Percentiles rank a stretch among this genome's conserved stretches.
phyloP scores from a whole-genome alignment of 192 early-diverging fungal species.

The Funneliformis mosseae region DNA sequence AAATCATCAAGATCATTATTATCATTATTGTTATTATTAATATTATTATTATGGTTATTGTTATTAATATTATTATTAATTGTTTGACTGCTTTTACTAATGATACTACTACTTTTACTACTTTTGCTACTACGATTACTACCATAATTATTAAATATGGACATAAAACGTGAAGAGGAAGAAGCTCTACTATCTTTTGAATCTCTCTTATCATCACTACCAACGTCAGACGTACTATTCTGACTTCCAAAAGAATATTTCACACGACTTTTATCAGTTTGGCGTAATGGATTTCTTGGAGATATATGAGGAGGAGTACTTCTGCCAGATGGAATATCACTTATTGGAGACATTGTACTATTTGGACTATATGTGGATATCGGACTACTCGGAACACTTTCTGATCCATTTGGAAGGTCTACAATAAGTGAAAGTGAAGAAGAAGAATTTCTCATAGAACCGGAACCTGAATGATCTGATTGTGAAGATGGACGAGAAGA shows the following conservation, averaged over 20 bases:
- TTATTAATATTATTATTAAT: neutral
- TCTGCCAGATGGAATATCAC: constrained; percentile 4
- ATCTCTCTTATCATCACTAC: constrained; percentile 6
- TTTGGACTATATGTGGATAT: neutral
- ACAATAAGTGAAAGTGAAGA: neutral
- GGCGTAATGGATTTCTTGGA: constrained; percentile 22
- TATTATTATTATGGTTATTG: neutral
- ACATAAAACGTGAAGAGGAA: constrained; percentile 15
- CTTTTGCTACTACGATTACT: neutral
- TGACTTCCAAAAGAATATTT: constrained; percentile 10
- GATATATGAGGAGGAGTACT: constrained; percentile 12
- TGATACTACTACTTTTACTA: constrained; percentile 21
- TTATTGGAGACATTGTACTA: neutral
- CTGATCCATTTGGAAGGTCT: neutral
- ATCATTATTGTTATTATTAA: neutral
- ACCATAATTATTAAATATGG: constrained; percentile 17
- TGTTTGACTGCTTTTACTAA: constrained; percentile 3
- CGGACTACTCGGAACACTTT: constrained; percentile 19
- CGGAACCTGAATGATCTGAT: neutral
- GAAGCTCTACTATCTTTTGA: constrained; percentile 2
- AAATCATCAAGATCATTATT: neutral
- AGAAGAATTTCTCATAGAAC: neutral
- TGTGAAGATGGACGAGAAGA: constrained; percentile 13
- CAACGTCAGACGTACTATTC: neutral
- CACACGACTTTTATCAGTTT: constrained; percentile 4